Evolutionary conservation across 163 green algal species (phyloP), one percentile per base, ranked within the genome.

Genomic region (Prototheca cutis): DNA sequence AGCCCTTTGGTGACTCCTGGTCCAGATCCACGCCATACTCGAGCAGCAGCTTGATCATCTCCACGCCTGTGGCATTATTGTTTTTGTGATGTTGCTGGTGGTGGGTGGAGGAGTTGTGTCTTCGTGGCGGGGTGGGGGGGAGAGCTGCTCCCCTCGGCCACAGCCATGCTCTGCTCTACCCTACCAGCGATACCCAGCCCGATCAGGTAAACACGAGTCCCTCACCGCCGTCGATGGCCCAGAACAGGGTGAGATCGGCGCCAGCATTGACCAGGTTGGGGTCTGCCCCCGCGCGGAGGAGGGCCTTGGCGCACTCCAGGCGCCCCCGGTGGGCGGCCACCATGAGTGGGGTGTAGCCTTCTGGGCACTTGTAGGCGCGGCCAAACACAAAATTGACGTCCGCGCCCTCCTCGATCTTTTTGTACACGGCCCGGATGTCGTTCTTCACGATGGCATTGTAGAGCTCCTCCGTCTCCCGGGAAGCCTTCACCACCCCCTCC

Each of bases 331-430:
- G 87, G 30, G 51, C 71, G 17, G 87, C 84, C 27, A 86, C 82
- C 90, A 97, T 97, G 27, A 97, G 80, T 0, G 88, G 85, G 0
- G 90, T 95, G 81, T 96, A 96, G 18, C 89, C 89, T 62, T 91
- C 77, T 10, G 68, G 66, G 56, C 75, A 90, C 17, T 55, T 61
- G 70, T 95, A 95, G 4, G 84, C 84, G 2, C 57, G 34, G 0
- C 83, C 84, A 76, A 91, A 95, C 18, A 95, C 83, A 71, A 94
- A 96, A 71, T 94, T 94, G 32, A 93, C 84, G 66, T 96, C 89
- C 0, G 89, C 89, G 2, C 87, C 89, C 24, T 86, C 86, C 23
- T 89, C 82, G 19, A 95, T 90, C 74, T 93, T 93, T 51, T 86
- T 78, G 66, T 93, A 93, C 47, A 89, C 78, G 25, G 73, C 25